A percentile compares a stretch with the other conserved stretches of the same genome.
Evolutionary conservation across 495 filamentous ascomycete species (phyloP).

Genomic region (Cairneyella variabilis): DNA sequence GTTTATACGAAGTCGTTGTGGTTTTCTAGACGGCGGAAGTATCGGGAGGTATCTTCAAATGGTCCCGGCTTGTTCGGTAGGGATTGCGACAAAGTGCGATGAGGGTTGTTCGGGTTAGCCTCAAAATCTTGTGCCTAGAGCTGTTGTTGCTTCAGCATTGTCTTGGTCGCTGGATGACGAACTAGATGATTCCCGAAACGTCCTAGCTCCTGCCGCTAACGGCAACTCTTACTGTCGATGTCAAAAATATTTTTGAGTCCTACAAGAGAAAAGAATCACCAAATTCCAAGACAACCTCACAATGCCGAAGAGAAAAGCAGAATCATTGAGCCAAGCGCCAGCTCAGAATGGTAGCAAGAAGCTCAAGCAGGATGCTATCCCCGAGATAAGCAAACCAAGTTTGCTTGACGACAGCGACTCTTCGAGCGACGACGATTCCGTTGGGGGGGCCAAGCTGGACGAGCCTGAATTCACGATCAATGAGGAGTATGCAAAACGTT

Average conservation of each 20-base stretch:
- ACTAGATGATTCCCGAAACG: no score
- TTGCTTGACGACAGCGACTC: conserved; percentile 35
- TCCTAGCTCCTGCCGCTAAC: no score
- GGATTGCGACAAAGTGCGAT: not conserved
- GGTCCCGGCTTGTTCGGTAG: not conserved
- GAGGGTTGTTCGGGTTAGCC: no score
- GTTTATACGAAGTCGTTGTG: not conserved
- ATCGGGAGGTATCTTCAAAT: not conserved
- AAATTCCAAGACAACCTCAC: conserved; percentile 11
- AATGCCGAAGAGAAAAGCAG: conserved; percentile 28
- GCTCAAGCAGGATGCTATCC: conserved; percentile 13
- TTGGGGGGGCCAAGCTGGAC: conserved; percentile 47
- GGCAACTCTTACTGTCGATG: no score
- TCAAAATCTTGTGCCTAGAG: no score
- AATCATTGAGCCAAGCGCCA: conserved; percentile 8
- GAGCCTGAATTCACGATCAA: conserved; percentile 73
- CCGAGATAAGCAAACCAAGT: conserved; percentile 4
- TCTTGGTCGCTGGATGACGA: no score
- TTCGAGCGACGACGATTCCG: conserved; percentile 52
- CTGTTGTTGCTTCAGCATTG: no score
- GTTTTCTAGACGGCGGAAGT: not conserved
- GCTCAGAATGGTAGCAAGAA: conserved; percentile 21
- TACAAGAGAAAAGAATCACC: no score
- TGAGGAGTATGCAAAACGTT: conserved; percentile 80
- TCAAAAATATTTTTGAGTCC: not conserved